Conservation (phyloP, 352 stramenopile genomes). For the Pythium brachiatum region DNA sequence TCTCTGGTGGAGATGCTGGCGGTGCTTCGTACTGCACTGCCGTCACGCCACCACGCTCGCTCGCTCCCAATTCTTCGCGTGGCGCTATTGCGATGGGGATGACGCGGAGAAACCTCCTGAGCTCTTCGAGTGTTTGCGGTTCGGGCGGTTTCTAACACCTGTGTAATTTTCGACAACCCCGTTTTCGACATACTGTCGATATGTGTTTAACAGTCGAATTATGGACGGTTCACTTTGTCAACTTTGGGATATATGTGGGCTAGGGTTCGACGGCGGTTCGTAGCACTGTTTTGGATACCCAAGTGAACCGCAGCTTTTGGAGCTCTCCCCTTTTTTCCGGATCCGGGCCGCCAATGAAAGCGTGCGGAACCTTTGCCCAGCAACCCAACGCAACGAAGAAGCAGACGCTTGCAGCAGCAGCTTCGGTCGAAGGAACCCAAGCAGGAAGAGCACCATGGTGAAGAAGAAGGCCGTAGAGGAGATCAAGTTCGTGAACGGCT, state of each 20-base stretch:
- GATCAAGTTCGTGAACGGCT: slow-evolving; percentile 26
- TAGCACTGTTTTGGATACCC: too few relatives aligned
- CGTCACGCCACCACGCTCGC: not conserved
- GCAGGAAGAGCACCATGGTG: slow-evolving; percentile 10
- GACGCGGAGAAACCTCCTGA: not conserved
- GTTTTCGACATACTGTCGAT: slow-evolving; percentile 9
- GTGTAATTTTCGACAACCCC: not conserved
- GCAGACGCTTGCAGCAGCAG: not conserved
- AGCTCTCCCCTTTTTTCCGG: not conserved
- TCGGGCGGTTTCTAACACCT: not conserved
- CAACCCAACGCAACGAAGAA: not conserved
- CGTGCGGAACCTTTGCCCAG: slow-evolving; percentile 8
- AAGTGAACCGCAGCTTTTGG: slow-evolving; percentile 17
- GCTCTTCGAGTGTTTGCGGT: not conserved
- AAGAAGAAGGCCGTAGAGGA: slow-evolving; percentile 26
- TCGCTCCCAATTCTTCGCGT: not conserved
- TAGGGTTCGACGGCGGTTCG: too few relatives aligned
- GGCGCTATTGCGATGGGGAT: not conserved
- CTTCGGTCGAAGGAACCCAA: not conserved
- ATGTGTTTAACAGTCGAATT: not conserved
- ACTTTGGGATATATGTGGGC: too few relatives aligned
- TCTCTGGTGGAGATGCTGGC: not conserved
- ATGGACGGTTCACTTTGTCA: slow-evolving; percentile 11
- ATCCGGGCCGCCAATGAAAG: slow-evolving; percentile 23
- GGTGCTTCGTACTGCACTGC: not conserved